Evolutionary conservation across 257 asterid genomes (phyloP).

Genomic region (Marsdenia floribunda): DNA sequence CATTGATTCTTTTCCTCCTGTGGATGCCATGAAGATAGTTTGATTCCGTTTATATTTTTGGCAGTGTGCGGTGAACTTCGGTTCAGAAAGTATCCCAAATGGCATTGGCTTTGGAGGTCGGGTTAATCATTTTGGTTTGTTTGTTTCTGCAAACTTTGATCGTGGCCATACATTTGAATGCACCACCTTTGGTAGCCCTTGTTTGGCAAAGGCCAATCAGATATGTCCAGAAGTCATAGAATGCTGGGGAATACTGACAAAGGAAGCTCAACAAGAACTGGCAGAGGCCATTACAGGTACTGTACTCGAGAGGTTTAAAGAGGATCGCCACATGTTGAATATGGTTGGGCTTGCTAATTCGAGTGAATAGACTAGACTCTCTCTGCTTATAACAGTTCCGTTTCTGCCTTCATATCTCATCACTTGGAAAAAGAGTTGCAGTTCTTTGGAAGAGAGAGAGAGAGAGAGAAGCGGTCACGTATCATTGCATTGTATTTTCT

Average conservation of each 20-base stretch:
- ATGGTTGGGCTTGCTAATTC: slow-evolving; percentile 92
- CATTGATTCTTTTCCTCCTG: background rate
- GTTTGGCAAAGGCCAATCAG: slow-evolving; percentile 43
- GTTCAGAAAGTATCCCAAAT: slow-evolving; percentile 88
- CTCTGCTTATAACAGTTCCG: background rate
- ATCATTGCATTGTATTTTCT: no score
- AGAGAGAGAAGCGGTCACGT: no score
- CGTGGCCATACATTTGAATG: slow-evolving; percentile 68
- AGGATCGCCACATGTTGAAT: slow-evolving; percentile 86
- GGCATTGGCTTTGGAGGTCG: slow-evolving; percentile 95
- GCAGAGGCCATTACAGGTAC: slow-evolving; percentile 48
- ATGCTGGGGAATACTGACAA: slow-evolving; percentile 68
- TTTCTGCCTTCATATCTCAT: background rate
- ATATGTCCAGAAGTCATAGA: slow-evolving; percentile 68
- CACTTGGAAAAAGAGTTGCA: no score
- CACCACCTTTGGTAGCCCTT: slow-evolving; percentile 80
- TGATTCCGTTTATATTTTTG: slow-evolving; percentile 5
- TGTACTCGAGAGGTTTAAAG: slow-evolving; percentile 78
- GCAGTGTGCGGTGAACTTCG: slow-evolving; percentile 91
- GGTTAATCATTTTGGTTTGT: slow-evolving; percentile 64
- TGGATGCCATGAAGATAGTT: background rate
- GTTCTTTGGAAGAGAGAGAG: background rate
- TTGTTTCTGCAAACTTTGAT: slow-evolving; percentile 76
- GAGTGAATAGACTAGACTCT: slow-evolving; percentile 36
- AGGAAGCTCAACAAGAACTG: slow-evolving; percentile 33